Base-by-base conservation (phyloP, 257 asterid species). In the Rehmannia glutinosa region DNA sequence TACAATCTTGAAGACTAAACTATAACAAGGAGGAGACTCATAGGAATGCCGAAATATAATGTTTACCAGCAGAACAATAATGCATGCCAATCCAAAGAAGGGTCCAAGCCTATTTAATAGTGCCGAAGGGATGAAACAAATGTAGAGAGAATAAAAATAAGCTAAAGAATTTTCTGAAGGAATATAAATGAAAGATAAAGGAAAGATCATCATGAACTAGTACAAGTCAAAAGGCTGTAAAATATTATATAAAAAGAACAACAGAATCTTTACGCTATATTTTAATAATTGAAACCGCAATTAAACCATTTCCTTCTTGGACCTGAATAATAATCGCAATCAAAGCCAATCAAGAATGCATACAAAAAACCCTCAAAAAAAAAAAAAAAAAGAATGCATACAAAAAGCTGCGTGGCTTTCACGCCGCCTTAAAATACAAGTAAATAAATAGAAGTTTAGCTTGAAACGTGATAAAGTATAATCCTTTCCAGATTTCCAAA, bases 21-120 rank as follows among this genome's bases (percentile, higher is more conserved):
- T 6, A 21, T 23, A 24, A 24, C 32, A 13, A 51, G 47, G 38
- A 21, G 13, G 10, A 52, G 63, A 39, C 20, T 23, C n/a, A 19
- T 42, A 27, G n/a, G 43, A 27, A 28, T 38, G 42, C 24, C 9
- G 24, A 38, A 74, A 41, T 2, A 47, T 1, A 36, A 38, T 30
- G 32, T 27, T 67, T 45, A 64, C 76, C 70, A 60, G 70, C 63
- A 76, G 56, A 63, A 59, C 46, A 13, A 56, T 36, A 20, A 62
- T 39, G 62, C 38, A 54, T 45, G 70, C 62, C 45, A 27, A 42
- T n/a, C 72, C n/a, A 52, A 57, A 25, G 33, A 46, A 73, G 53
- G 71, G 45, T 20, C 41, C 42, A 24, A 50, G 54, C 24, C 11
- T 56, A 45, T 2, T 17, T 10, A 53, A 41, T 8, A 43, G 47